Conservation (phyloP, 176 grass and related monocot genomes). For the Poa annua region DNA sequence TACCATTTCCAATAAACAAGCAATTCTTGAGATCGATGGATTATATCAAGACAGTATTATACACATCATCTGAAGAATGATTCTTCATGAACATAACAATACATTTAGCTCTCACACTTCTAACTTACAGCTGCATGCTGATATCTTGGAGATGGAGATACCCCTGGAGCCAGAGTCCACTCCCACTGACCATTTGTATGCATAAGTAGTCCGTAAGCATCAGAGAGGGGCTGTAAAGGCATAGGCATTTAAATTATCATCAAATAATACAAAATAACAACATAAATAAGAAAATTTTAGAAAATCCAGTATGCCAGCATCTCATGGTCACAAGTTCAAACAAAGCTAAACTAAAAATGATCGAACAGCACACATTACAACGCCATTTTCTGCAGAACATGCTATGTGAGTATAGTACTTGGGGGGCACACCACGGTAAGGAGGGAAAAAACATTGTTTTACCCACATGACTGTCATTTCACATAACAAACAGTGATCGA, state of each 20-base stretch:
- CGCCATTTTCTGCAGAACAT: neutral
- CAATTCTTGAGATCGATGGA: slow-evolving; percentile 9
- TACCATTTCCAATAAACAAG: slow-evolving; percentile 25
- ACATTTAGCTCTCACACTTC: slow-evolving; percentile 31
- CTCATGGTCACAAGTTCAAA: slow-evolving; percentile 17
- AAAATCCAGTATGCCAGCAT: slow-evolving; percentile 10
- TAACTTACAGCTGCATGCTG: slow-evolving; percentile 97
- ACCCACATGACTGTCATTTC: slow-evolving; percentile 7
- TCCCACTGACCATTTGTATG: slow-evolving; percentile 98
- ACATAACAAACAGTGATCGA: slow-evolving; percentile 17
- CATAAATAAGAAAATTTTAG: slow-evolving; percentile 24
- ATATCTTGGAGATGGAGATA: slow-evolving; percentile 98
- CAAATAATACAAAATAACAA: slow-evolving; percentile 14
- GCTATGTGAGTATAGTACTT: neutral
- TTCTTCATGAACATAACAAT: slow-evolving; percentile 34
- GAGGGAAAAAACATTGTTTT: neutral
- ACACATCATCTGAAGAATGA: neutral
- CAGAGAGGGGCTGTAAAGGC: slow-evolving; percentile 74
- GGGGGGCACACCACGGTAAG: neutral
- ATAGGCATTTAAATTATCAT: slow-evolving; percentile 45
- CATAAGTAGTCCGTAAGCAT: slow-evolving; percentile 98
- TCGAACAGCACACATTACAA: neutral
- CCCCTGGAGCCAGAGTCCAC: slow-evolving; percentile 96
- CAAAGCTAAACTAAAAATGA: slow-evolving; percentile 25
- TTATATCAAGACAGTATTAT: slow-evolving; percentile 27